Conservation (phyloP, 2,329 filamentous ascomycete species). For the Orbilia brochopaga region DNA sequence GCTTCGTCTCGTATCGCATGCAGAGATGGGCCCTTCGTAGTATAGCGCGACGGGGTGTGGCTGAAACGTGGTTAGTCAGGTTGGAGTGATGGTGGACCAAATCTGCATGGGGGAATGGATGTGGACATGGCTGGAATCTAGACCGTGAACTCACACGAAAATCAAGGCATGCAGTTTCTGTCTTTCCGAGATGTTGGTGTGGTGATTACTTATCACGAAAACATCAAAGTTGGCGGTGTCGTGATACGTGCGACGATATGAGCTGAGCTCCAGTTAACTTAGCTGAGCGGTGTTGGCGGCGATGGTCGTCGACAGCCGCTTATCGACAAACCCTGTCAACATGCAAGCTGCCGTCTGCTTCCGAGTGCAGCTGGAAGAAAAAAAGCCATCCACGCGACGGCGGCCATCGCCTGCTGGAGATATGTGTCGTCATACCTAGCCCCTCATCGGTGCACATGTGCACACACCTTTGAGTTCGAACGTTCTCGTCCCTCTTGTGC, state of each 20-base stretch:
- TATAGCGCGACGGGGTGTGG: neutral
- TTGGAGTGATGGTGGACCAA: neutral
- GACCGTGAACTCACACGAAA: neutral
- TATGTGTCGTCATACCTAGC: neutral
- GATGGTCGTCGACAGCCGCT: conserved; percentile 3
- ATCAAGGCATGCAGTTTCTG: neutral
- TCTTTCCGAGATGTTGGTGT: neutral
- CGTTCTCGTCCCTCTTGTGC: too few relatives aligned
- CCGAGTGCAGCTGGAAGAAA: neutral
- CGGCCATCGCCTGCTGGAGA: neutral
- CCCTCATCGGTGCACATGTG: neutral
- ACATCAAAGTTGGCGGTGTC: neutral
- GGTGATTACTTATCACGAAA: conserved; percentile 7
- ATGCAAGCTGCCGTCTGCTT: conserved; percentile 2
- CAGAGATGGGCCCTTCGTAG: too few relatives aligned
- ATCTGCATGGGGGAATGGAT: neutral
- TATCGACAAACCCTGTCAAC: neutral
- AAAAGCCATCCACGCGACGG: neutral
- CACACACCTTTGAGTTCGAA: too few relatives aligned
- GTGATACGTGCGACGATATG: neutral
- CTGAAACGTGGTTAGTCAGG: neutral
- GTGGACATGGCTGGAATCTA: neutral
- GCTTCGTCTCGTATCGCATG: conserved; percentile 1
- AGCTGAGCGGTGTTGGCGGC: neutral
- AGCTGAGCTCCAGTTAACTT: neutral